A percentile compares a stretch with the other conserved stretches of the same genome.
These are phyloP conservation scores for Mycena citricolor DNA, from an alignment of 1,284 basidiomycete genomes.

Conservation along the genomic window DNA sequence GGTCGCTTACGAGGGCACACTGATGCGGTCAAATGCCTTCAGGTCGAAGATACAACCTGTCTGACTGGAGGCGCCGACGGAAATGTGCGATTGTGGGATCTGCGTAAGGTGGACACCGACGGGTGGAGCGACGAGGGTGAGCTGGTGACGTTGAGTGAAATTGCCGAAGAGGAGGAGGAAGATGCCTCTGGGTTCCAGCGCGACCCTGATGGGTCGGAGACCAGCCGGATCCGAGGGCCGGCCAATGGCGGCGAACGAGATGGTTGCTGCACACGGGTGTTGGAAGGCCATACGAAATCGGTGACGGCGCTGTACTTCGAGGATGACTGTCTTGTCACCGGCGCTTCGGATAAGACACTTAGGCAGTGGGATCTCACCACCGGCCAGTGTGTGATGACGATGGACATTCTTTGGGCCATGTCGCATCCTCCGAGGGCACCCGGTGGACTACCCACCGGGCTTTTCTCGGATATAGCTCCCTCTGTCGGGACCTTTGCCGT, in stretches of 20 bases:
- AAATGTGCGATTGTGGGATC: constrained; percentile 84
- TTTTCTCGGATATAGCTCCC: constrained; percentile 56
- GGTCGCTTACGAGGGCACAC: constrained; percentile 79
- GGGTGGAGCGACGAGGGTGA: constrained; percentile 58
- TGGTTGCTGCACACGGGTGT: constrained; percentile 66
- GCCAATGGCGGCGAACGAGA: constrained; percentile 37
- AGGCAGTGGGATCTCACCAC: constrained; percentile 98
- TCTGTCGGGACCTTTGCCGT: constrained; percentile 73
- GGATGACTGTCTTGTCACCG: constrained; percentile 91
- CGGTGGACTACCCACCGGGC: constrained; percentile 40
- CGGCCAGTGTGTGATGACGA: constrained; percentile 97
- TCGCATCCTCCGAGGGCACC: constrained; percentile 74
- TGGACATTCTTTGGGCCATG: constrained; percentile 99
- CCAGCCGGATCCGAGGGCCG: constrained; percentile 36
- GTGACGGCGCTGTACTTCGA: constrained; percentile 96
- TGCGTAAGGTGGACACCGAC: constrained; percentile 77
- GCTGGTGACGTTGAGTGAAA: constrained; percentile 58
- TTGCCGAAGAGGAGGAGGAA: constrained; percentile 59
- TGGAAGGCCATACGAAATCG: constrained; percentile 92
- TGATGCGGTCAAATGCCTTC: constrained; percentile 84
- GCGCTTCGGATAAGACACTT: constrained; percentile 97
- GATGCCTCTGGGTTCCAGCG: constrained; percentile 25
- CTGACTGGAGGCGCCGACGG: constrained; percentile 90
- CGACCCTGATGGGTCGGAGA: constrained; percentile 34
- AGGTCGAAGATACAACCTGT: constrained; percentile 92